A percentile compares a stretch with the other conserved stretches of the same genome.
Conservation (phyloP, 305 asterid species). For the Fraxinus baroniana region DNA sequence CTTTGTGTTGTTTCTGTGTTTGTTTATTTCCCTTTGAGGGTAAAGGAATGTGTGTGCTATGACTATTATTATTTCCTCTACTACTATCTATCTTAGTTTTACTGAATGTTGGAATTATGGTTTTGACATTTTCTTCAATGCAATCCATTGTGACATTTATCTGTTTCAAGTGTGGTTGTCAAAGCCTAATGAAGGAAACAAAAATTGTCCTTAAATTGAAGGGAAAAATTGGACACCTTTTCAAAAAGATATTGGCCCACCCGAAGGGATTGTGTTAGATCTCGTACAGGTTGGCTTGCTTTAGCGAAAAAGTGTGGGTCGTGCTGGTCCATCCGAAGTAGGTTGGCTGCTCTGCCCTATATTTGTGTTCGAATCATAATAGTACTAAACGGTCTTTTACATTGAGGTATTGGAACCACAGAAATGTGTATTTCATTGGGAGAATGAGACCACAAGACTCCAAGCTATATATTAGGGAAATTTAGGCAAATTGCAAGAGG, state of each 20-base stretch:
- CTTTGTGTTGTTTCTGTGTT: not conserved
- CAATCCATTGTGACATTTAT: not conserved
- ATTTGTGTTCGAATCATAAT: not conserved
- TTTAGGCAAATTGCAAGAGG: too few relatives aligned
- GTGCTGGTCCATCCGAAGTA: not conserved
- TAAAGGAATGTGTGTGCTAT: not conserved
- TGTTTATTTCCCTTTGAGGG: not conserved
- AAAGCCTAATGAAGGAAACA: too few relatives aligned
- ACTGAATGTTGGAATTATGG: not conserved
- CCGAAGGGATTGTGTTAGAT: too few relatives aligned
- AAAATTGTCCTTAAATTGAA: too few relatives aligned
- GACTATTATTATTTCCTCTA: not conserved
- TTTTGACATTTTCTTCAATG: not conserved
- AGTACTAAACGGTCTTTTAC: not conserved
- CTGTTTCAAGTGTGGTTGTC: not conserved
- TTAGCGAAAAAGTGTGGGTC: not conserved
- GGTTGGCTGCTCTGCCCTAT: too few relatives aligned
- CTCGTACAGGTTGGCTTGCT: not conserved
- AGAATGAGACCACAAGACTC: not conserved
- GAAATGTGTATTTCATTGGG: not conserved
- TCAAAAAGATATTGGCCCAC: too few relatives aligned
- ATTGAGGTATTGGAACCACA: too few relatives aligned
- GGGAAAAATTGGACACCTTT: too few relatives aligned
- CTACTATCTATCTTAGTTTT: not conserved
- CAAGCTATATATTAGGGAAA: not conserved